Conservation (phyloP, 257 asterid species). For the Capsicum rhomboideum region DNA sequence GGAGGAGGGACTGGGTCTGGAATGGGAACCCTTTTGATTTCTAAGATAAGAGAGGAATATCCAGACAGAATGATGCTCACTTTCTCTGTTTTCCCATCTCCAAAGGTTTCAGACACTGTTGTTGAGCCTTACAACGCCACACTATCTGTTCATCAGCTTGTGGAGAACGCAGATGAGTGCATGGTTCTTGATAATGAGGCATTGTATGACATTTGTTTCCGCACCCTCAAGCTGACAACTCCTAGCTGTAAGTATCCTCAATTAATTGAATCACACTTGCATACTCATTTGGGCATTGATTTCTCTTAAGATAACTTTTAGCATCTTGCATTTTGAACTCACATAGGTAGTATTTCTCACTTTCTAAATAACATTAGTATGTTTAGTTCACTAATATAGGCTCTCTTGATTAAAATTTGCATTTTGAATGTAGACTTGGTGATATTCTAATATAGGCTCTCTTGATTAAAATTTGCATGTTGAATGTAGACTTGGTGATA, state of each 20-base stretch:
- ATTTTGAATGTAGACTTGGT: neutral
- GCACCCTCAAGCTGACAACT: slow-evolving; percentile 39
- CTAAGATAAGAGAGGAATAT: slow-evolving; percentile 43
- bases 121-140: slow-evolving; percentile 50
- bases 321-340: too few relatives aligned
- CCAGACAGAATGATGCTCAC: slow-evolving; percentile 50
- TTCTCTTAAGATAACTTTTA: neutral
- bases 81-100: slow-evolving; percentile 45
- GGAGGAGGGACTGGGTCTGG: slow-evolving; percentile 55
- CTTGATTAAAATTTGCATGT: neutral
- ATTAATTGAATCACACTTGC: neutral
- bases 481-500: neutral
- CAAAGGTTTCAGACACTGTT: slow-evolving; percentile 45
- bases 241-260: slow-evolving; percentile 34
- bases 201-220: slow-evolving; percentile 38
- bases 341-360: too few relatives aligned
- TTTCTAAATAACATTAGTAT: too few relatives aligned
- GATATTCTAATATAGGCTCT: too few relatives aligned
- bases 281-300: neutral
- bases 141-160: slow-evolving; percentile 47
- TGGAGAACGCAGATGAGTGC: slow-evolving; percentile 45
- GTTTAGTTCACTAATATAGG: too few relatives aligned
- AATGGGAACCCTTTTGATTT: slow-evolving; percentile 42
- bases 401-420: neutral
- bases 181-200: slow-evolving; percentile 44